These are phyloP conservation scores for Bretschneidera sinensis DNA, from an alignment of 345 rosid species.

Conservation along the genomic window DNA sequence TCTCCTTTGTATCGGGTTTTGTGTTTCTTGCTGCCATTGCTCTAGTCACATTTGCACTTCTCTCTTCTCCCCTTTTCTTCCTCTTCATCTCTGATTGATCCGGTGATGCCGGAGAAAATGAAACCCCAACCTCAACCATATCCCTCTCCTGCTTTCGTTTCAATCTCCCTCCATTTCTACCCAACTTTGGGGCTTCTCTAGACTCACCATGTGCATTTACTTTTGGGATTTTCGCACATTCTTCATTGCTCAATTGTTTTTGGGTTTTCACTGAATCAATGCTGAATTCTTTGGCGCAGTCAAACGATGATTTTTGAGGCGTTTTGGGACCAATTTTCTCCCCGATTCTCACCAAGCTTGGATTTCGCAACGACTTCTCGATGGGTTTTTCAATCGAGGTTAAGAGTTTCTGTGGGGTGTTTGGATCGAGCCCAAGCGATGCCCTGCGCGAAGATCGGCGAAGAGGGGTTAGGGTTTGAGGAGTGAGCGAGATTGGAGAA, in stretches of 20 bases:
- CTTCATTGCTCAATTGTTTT: background rate
- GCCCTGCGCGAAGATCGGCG: slow-evolving; percentile 50
- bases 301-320: slow-evolving; percentile 7
- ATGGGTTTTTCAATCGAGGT: slow-evolving; percentile 1
- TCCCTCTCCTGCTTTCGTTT: slow-evolving; percentile 8
- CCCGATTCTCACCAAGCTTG: background rate
- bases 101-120: slow-evolving; percentile 53
- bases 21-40: slow-evolving; percentile 7
- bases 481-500: slow-evolving; percentile 29
- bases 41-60: slow-evolving; percentile 12
- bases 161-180: background rate
- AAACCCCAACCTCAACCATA: slow-evolving; percentile 19
- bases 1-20: slow-evolving; percentile 5
- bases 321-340: slow-evolving; percentile 11
- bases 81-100: slow-evolving; percentile 44
- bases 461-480: slow-evolving; percentile 34
- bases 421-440: slow-evolving; percentile 22
- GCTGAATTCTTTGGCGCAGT: background rate
- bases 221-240: background rate
- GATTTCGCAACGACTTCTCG: slow-evolving; percentile 9
- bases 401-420: slow-evolving; percentile 7
- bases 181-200: slow-evolving; percentile 5
- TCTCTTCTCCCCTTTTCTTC: slow-evolving; percentile 27
- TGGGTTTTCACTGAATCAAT: background rate
- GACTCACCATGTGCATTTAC: slow-evolving; percentile 5